Percentiles rank a stretch among this genome's conserved stretches.
phyloP scores from a whole-genome alignment of 1,139 yeast species.

The Debaryomyces nepalensis region DNA sequence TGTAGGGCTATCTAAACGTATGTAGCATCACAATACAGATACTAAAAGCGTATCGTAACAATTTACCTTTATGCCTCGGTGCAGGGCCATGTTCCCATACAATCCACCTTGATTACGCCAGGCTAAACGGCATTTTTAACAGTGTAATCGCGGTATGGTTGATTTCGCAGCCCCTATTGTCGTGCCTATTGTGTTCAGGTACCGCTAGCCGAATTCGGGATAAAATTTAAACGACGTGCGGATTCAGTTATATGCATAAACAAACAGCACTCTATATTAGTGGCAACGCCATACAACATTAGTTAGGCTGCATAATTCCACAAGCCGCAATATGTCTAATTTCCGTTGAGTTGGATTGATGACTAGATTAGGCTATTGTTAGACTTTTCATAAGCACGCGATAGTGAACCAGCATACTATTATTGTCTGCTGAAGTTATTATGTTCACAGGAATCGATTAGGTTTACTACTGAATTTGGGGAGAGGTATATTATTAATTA shows the following conservation, averaged over 20 bases:
- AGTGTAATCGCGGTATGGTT: background rate
- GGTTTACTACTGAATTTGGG: too few relatives aligned
- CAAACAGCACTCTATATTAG: background rate
- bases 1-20: slow-evolving; percentile 1
- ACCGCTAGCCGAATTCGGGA: slow-evolving; percentile 5
- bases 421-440: too few relatives aligned
- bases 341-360: too few relatives aligned
- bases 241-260: slow-evolving; percentile 1
- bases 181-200: slow-evolving; percentile 1
- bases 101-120: background rate
- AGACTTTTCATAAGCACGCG: too few relatives aligned
- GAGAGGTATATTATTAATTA: too few relatives aligned
- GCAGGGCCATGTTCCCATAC: too few relatives aligned
- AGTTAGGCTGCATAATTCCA: too few relatives aligned
- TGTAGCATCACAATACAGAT: background rate
- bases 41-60: background rate
- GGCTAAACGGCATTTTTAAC: slow-evolving; percentile 2
- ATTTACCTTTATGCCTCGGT: background rate
- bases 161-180: slow-evolving; percentile 7
- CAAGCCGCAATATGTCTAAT: too few relatives aligned
- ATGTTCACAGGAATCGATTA: too few relatives aligned
- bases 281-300: too few relatives aligned
- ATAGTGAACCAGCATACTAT: too few relatives aligned
- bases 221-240: slow-evolving; percentile 1
- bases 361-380: too few relatives aligned